Base-by-base conservation (phyloP, 164 flowering plant genomes). In the Liriodendron chinense region DNA sequence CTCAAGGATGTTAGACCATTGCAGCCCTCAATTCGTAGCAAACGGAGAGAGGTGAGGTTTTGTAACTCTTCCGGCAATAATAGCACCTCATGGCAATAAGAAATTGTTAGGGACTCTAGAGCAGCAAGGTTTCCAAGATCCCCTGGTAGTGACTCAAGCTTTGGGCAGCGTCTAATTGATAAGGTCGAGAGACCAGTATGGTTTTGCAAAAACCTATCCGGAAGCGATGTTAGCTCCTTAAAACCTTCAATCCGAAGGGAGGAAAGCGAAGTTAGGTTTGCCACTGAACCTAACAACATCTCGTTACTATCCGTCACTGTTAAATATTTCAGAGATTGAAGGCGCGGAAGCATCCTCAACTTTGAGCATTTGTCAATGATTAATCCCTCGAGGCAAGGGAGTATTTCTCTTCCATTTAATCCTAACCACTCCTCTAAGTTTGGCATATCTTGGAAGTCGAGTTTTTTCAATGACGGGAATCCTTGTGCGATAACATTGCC, bases 351-450 rank as follows among this genome's bases (percentile, higher is more conserved):
- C 7, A 7, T 12, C 7, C 7, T 65, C 64, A 81, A 47, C 50
- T 53, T 69, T 0, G 83, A 81, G 71, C 78, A 78, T 8, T 22
- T 25, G 2, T 34, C 7, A 10, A 81, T 1, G 7, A 12, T 47
- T 5, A 81, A 28, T 49, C 66, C 62, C 43, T n/a, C 14, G 24
- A 81, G 70, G 67, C n/a, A 9, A 10, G 65, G 72, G 26, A 76
- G 57, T 22, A 1, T 43, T 47, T 25, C 70, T 26, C 53, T 16
- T 0, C 47, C 16, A 10, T 0, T 53, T 9, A 53, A 53, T 53
- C 66, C 64, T 7, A 25, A 21, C 81, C 84, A 81, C 3, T 59
- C 65, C 13, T 73, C 70, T 24, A 78, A 73, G 10, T 47, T 25
- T 7, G 70, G 77, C 57, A 81, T 47, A 22, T 65, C 72, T 14